Base-by-base conservation (phyloP, 73 alveolate species). In the Urostyla sp. region DNA sequence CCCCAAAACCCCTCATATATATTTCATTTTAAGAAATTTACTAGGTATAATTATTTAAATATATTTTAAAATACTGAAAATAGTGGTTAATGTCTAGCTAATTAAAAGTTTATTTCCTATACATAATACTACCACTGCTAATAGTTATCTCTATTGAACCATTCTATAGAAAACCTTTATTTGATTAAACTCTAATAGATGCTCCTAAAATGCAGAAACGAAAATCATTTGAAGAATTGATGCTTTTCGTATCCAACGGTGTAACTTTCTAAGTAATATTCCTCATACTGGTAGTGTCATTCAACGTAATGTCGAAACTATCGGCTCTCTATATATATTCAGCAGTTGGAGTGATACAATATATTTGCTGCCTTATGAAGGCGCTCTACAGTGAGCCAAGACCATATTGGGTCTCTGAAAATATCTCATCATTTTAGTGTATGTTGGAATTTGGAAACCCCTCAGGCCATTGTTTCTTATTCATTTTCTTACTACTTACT, bases 391-490 rank as follows among this genome's bases (percentile, higher is more conserved):
- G 36, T 36, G 87, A 75, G 43, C 57, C 72, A 18, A 59, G 87
- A 32, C 87, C 87, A 18, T 75, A 10, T 38, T 75, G 87, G 87
- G 69, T 75, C 1, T 50, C 72, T 1, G 23, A 44, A 16, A 55
- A 75, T 5, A 75, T 75, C 24, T 40, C 26, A 32, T 56, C 87
- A 11, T 8, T 16, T 16, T 24, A 75, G 43, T 75, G 87, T 24
- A 45, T 60, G 37, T 18, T 26, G 1, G 87, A 75, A 38, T 75
- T 75, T 38, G 87, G 87, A n/a, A 75, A 57, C 46, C 87, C 87
- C 11, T 75, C 87, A 20, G 87, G 87, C 24, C 87, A 75, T 57
- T 26, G 72, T 27, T 34, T 75, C 67, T 37, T 46, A 11, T 28
- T 78, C 5, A 16, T 67, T 1, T 36, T 40, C 26, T 75, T 75